Evolutionary conservation across 176 grass and related monocot genomes (phyloP).

Genomic region (Cenchrus purpureus): DNA sequence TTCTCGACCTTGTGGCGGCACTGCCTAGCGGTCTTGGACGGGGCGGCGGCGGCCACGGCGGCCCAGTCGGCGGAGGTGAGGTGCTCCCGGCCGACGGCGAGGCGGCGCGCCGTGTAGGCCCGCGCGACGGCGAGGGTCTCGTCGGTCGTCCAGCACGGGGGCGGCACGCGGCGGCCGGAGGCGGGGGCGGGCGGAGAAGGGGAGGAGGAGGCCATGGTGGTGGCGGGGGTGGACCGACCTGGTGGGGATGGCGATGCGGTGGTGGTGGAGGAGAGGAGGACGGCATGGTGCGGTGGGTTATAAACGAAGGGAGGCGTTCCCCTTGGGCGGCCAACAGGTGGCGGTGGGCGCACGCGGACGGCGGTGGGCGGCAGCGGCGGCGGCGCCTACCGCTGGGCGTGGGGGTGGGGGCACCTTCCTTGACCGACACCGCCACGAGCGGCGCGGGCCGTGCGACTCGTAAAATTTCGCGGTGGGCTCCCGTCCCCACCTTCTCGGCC

Average conservation of each 20-base stretch:
- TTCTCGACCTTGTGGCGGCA: conserved; percentile 91
- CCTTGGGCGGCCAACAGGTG: conserved; percentile 51
- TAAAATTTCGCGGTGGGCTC: conserved; percentile 9
- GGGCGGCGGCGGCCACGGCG: conserved; percentile 58
- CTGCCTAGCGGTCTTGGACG: conserved; percentile 72
- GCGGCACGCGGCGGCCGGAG: conserved; percentile 54
- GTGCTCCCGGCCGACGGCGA: conserved; percentile 64
- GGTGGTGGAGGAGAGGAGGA: conserved; percentile 29
- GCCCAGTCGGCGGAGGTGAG: conserved; percentile 64
- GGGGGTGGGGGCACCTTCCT: conserved; percentile 51
- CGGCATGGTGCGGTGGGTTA: conserved; percentile 41
- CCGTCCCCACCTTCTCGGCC: background rate
- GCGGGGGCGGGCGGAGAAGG: conserved; percentile 21
- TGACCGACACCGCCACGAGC: conserved; percentile 36
- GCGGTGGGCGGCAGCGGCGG: conserved; percentile 48
- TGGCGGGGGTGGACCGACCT: background rate
- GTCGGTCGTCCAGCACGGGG: conserved; percentile 66
- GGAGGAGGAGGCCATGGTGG: conserved; percentile 34
- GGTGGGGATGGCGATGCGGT: background rate
- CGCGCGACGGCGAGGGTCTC: conserved; percentile 62
- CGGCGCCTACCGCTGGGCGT: conserved; percentile 51
- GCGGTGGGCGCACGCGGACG: conserved; percentile 52
- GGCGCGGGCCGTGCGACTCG: conserved; percentile 23
- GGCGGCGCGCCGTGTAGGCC: conserved; percentile 65
- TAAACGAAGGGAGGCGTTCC: conserved; percentile 53